Evolutionary conservation across 768 basidiomycete species (phyloP).

Genomic region (Leccinum barrowsii): DNA sequence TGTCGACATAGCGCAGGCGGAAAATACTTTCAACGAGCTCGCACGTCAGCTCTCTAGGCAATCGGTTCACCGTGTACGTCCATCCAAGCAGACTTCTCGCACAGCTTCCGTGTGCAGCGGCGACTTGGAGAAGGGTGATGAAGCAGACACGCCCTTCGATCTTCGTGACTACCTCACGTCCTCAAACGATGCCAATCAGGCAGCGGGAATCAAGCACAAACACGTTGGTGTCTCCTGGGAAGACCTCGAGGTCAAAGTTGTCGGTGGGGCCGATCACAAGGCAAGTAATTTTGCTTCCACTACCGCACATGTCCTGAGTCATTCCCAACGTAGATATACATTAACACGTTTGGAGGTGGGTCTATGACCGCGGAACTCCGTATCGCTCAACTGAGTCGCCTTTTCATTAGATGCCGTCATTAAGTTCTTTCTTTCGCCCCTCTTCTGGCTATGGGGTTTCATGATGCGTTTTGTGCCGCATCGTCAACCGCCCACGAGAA

Average conservation of each 20-base stretch:
- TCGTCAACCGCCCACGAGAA: conserved; percentile 38
- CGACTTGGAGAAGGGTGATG: conserved; percentile 42
- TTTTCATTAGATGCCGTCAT: conserved; percentile 44
- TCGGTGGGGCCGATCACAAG: conserved; percentile 55
- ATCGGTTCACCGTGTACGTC: conserved; percentile 1
- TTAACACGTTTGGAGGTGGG: conserved; percentile 58
- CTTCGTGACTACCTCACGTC: conserved; percentile 65
- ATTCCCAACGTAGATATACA: conserved; percentile 38
- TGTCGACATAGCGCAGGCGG: conserved; percentile 50
- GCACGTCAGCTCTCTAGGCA: conserved; percentile 35
- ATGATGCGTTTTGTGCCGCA: conserved; percentile 39
- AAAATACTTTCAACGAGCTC: conserved; percentile 54
- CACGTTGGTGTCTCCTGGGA: conserved; percentile 77
- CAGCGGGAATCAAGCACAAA: conserved; percentile 67
- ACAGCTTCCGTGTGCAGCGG: conserved; percentile 26
- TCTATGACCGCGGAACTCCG: conserved; percentile 5
- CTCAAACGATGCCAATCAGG: conserved; percentile 62
- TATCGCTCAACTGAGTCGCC: neutral
- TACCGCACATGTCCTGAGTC: neutral
- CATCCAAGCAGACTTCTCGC: conserved; percentile 18
- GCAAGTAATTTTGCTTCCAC: conserved; percentile 28
- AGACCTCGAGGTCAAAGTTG: conserved; percentile 57
- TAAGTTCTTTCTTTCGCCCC: conserved; percentile 49
- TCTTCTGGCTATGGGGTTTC: conserved; percentile 45
- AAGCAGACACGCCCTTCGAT: conserved; percentile 44